Conservation (phyloP, 306 rosid genomes). For the Sophora flavescens region DNA sequence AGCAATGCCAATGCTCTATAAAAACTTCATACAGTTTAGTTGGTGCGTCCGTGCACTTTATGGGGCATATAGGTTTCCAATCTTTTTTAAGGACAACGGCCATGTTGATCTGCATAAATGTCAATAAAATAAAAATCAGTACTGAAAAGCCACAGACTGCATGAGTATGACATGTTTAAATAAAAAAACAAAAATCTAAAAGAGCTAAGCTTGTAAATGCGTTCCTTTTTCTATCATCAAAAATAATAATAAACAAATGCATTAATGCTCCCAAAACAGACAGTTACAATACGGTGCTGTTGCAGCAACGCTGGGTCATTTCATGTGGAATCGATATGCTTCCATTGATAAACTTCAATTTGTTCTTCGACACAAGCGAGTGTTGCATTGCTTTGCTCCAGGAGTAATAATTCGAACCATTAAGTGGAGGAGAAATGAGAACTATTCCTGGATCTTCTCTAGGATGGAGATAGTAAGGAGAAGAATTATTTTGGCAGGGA, state of each 20-base stretch:
- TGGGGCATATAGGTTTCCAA: constrained; percentile 48
- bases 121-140: constrained; percentile 23
- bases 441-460: too few relatives aligned
- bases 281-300: neutral
- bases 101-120: constrained; percentile 46
- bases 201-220: constrained; percentile 28
- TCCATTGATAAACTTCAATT: too few relatives aligned
- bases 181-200: neutral
- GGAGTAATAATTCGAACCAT: too few relatives aligned
- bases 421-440: too few relatives aligned
- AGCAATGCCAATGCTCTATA: neutral
- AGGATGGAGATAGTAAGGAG: too few relatives aligned
- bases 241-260: neutral
- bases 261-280: neutral
- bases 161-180: neutral
- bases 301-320: too few relatives aligned
- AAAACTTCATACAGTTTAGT: constrained; percentile 46
- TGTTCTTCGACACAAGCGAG: too few relatives aligned
- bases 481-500: too few relatives aligned
- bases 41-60: constrained; percentile 40
- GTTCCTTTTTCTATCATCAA: neutral
- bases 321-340: too few relatives aligned
- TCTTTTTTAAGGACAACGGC: constrained; percentile 51
- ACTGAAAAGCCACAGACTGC: neutral
- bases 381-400: too few relatives aligned